Conservation (phyloP, 371 early-diverging fungal genomes). For the Lichtheimia ramosa region DNA sequence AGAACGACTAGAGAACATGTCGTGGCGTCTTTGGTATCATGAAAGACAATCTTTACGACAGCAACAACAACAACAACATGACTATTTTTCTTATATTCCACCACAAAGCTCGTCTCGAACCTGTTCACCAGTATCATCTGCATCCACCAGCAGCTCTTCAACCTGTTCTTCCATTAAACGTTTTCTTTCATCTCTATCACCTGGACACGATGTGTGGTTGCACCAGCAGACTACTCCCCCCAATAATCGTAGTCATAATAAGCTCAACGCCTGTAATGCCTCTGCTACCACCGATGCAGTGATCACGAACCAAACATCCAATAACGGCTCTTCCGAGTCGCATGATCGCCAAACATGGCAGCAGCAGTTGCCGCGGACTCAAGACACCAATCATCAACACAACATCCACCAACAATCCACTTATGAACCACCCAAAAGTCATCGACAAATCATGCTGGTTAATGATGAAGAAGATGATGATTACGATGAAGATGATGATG, state of each 20-base stretch:
- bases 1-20: constrained; percentile 47
- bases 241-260: constrained; percentile 10
- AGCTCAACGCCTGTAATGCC: constrained; percentile 1
- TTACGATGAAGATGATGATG: constrained; percentile 12
- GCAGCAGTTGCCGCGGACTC: background rate
- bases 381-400: constrained; percentile 11
- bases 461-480: constrained; percentile 15
- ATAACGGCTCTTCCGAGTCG: constrained; percentile 6
- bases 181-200: constrained; percentile 20
- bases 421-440: background rate
- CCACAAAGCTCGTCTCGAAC: constrained; percentile 4
- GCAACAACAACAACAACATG: constrained; percentile 6
- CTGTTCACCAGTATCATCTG: background rate
- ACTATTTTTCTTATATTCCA: constrained; percentile 19
- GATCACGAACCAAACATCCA: constrained; percentile 6
- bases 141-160: background rate
- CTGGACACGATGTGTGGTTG: constrained; percentile 23
- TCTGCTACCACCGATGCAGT: background rate
- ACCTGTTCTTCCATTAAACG: constrained; percentile 16
- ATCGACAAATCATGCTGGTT: background rate
- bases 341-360: constrained; percentile 13
- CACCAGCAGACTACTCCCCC: constrained; percentile 14
- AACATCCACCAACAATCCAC: background rate
- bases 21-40: constrained; percentile 41
- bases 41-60: constrained; percentile 10